Conservation (phyloP, 306 rosid species). For the Senna tora region DNA sequence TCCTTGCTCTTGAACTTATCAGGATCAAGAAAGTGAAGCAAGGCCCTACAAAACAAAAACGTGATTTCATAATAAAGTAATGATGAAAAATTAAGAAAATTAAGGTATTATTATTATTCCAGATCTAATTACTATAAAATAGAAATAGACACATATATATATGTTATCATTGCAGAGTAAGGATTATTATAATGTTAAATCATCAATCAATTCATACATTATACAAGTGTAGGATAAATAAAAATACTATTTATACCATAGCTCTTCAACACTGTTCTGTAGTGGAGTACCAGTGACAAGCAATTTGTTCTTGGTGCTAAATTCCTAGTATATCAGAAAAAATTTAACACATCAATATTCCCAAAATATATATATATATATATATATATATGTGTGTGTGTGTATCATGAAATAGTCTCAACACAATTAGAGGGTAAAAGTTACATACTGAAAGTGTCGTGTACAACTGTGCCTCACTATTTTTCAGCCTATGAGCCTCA, state of each 20-base stretch:
- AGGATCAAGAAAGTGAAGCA: constrained; percentile 94
- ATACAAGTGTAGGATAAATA: constrained; percentile 13
- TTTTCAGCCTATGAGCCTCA: constrained; percentile 98
- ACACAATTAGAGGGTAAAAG: constrained; percentile 28
- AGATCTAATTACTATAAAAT: too few species aligned
- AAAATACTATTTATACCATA: constrained; percentile 65
- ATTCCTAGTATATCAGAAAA: constrained; percentile 62
- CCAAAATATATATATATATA: not conserved
- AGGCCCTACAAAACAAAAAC: constrained; percentile 67
- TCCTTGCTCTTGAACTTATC: constrained; percentile 90
- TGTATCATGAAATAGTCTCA: constrained; percentile 20
- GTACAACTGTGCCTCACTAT: constrained; percentile 98
- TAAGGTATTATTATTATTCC: not conserved
- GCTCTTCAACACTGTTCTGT: constrained; percentile 98
- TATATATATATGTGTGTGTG: too few species aligned
- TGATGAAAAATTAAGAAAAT: constrained; percentile 23
- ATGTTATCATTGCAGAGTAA: not conserved
- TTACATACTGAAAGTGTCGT: constrained; percentile 85
- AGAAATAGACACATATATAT: too few species aligned
- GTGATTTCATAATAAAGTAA: not conserved
- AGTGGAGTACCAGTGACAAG: constrained; percentile 97
- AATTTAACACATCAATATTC: constrained; percentile 26
- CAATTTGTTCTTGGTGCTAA: constrained; percentile 98
- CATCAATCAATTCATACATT: constrained; percentile 1
- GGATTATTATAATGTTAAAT: constrained; percentile 17